Percentiles rank a stretch among this genome's conserved stretches.
Evolutionary conservation across 2,329 filamentous ascomycete genomes (phyloP).

Genomic region (Fusarium nisikadoi): DNA sequence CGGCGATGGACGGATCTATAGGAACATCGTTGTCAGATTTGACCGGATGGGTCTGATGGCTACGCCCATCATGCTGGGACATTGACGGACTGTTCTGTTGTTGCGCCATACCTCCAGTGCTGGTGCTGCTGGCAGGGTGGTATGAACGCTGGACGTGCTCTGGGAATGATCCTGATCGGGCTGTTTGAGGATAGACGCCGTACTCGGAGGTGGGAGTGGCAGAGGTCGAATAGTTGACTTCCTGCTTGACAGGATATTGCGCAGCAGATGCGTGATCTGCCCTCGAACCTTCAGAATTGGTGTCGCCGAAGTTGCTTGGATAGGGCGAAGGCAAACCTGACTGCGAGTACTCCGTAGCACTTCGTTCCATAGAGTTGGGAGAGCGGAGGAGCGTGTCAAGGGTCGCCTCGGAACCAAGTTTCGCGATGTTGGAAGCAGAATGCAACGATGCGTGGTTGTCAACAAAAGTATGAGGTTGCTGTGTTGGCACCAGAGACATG

Average conservation of each 20-base stretch:
- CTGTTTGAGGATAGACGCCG: constrained; percentile 78
- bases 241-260: constrained; percentile 85
- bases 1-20: constrained; percentile 98
- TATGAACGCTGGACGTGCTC: constrained; percentile 89
- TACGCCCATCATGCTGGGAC: constrained; percentile 83
- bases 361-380: constrained; percentile 65
- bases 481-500: constrained; percentile 51
- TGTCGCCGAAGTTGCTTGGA: constrained; percentile 71
- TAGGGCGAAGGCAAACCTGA: constrained; percentile 85
- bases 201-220: constrained; percentile 92
- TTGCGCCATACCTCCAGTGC: constrained; percentile 94
- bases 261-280: constrained; percentile 95
- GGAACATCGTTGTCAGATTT: constrained; percentile 97
- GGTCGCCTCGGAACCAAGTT: constrained; percentile 44
- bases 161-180: constrained; percentile 85
- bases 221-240: constrained; percentile 80
- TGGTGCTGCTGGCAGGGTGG: constrained; percentile 79
- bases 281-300: constrained; percentile 84
- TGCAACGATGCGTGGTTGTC: constrained; percentile 41
- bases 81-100: constrained; percentile 96
- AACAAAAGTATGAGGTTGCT: constrained; percentile 48
- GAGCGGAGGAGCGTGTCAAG: constrained; percentile 41
- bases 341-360: constrained; percentile 82
- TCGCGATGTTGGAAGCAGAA: constrained; percentile 32
- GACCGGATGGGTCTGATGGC: constrained; percentile 79